Percentiles rank a stretch among this genome's conserved stretches.
Conservation (phyloP, 306 rosid species). For the Casuarina equisetifolia region DNA sequence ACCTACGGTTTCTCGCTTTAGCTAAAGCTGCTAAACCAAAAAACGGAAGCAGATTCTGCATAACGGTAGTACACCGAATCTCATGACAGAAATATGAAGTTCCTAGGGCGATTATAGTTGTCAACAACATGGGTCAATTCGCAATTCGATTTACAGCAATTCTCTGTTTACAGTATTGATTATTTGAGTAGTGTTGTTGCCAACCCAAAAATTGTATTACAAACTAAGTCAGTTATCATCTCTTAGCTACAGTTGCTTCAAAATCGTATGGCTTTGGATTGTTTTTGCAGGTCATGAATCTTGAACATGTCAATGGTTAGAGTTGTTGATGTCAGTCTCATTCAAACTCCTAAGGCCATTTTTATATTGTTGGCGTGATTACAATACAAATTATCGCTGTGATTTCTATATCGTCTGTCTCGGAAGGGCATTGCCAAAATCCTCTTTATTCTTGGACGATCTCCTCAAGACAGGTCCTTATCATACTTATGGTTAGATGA, state of each 20-base stretch:
- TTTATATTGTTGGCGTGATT: background rate
- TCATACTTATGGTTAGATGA: slow-evolving; percentile 42
- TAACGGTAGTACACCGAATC: background rate
- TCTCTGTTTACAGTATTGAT: background rate
- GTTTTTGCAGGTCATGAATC: background rate
- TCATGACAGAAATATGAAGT: background rate
- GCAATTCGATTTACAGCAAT: background rate
- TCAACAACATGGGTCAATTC: background rate
- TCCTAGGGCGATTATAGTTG: background rate
- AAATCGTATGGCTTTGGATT: too few relatives aligned
- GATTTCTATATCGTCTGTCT: background rate
- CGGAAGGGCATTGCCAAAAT: background rate
- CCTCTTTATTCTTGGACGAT: background rate
- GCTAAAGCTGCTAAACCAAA: background rate
- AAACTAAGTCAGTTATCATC: background rate
- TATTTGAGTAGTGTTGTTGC: background rate
- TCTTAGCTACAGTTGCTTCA: background rate
- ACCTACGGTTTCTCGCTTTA: background rate
- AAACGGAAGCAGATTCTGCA: background rate
- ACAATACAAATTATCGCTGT: too few relatives aligned
- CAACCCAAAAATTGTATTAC: background rate
- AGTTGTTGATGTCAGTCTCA: background rate
- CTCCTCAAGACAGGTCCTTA: slow-evolving; percentile 7
- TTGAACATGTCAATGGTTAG: background rate
- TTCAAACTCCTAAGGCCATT: background rate